Conservation (phyloP, 1,284 basidiomycete species). For the Lentinula novae-zelandiae region DNA sequence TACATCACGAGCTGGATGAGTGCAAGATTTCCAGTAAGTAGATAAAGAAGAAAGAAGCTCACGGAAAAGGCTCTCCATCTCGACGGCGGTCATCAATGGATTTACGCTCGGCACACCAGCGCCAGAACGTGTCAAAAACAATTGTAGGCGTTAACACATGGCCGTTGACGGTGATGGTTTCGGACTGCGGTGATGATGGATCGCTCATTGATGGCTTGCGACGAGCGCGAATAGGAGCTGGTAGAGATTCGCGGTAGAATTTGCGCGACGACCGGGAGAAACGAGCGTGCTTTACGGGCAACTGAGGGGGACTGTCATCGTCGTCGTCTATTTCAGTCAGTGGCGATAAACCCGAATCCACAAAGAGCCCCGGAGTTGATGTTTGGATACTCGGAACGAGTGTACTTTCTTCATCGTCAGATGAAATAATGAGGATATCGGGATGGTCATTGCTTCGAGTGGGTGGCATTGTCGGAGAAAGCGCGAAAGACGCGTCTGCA, state of each 20-base stretch:
- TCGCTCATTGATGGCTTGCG: neutral
- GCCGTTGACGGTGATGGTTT: slow-evolving; percentile 3
- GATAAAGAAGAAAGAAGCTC: slow-evolving; percentile 24
- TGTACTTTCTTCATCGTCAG: slow-evolving; percentile 1
- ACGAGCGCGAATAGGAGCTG: too few relatives aligned
- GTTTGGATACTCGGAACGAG: neutral
- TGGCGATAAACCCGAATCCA: neutral
- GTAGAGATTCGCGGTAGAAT: neutral
- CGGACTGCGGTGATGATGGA: neutral
- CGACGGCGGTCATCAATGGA: slow-evolving; percentile 51
- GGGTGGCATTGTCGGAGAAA: neutral
- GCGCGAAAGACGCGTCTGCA: neutral
- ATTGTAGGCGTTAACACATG: slow-evolving; percentile 36
- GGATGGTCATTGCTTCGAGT: neutral
- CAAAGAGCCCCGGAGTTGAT: neutral
- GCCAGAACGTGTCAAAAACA: slow-evolving; percentile 60
- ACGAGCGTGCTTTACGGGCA: neutral
- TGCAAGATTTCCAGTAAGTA: neutral
- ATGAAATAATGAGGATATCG: neutral
- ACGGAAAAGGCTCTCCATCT: slow-evolving; percentile 45
- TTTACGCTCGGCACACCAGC: slow-evolving; percentile 51
- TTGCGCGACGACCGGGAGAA: neutral
- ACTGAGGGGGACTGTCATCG: neutral
- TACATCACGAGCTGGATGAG: neutral
- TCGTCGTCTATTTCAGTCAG: neutral